Percentiles rank a stretch among this genome's conserved stretches.
These are phyloP conservation scores for Vigna angularis DNA, from an alignment of 306 rosid species.

Conservation along the genomic window DNA sequence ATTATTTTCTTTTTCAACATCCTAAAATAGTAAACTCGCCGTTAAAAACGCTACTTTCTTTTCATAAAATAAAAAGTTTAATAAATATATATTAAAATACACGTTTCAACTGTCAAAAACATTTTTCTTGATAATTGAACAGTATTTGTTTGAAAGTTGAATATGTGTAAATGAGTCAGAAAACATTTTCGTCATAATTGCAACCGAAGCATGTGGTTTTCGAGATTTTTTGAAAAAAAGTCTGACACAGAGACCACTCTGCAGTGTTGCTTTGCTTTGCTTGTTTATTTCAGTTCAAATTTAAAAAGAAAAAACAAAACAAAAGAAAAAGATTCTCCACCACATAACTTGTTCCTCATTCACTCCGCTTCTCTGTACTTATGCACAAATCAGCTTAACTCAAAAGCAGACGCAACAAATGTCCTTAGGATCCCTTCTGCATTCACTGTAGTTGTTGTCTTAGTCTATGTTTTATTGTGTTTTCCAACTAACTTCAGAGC, in stretches of 20 bases:
- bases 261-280: conserved; percentile 1
- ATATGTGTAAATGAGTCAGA: not conserved
- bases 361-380: conserved; percentile 17
- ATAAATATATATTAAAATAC: not conserved
- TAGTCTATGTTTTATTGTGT: not conserved
- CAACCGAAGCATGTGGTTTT: conserved; percentile 30
- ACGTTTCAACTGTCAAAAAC: not conserved
- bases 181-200: not conserved
- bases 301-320: not conserved
- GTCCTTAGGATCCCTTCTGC: conserved; percentile 1
- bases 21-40: not conserved
- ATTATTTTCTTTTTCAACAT: not conserved
- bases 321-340: conserved; percentile 46
- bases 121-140: not conserved
- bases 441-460: not conserved
- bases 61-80: not conserved
- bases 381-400: conserved; percentile 17
- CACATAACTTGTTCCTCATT: not conserved
- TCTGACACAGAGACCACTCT: conserved; percentile 2
- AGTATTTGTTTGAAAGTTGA: not conserved
- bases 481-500: not conserved
- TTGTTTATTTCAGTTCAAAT: conserved; percentile 25
- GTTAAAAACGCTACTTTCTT: not conserved
- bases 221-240: conserved; percentile 19
- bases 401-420: conserved; percentile 5